phyloP scores from a whole-genome alignment of 2,329 filamentous ascomycete species.

The Rugonectria rugulosa region DNA sequence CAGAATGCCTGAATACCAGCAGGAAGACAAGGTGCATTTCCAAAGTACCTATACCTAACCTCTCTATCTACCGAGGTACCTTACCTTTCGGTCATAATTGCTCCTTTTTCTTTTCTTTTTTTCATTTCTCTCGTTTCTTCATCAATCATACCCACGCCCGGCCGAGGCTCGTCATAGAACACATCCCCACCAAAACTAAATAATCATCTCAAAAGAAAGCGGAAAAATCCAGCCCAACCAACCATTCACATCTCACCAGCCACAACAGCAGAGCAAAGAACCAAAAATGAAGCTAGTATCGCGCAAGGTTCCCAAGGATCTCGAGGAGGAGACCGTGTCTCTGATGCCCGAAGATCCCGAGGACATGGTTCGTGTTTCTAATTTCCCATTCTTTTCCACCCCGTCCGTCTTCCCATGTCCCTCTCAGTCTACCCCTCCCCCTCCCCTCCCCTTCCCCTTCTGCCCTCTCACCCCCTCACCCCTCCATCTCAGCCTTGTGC shows the following conservation, averaged over 20 bases:
- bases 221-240: background rate
- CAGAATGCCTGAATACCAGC: too few relatives aligned
- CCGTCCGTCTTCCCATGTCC: conserved; percentile 21
- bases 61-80: too few relatives aligned
- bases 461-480: conserved; percentile 23
- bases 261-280: too few relatives aligned
- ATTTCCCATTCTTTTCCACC: conserved; percentile 20
- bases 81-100: background rate
- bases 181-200: background rate
- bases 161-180: background rate
- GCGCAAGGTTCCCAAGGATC: conserved; percentile 46
- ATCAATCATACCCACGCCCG: background rate
- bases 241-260: conserved; percentile 25
- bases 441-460: conserved; percentile 9
- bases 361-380: conserved; percentile 53
- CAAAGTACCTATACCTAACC: too few relatives aligned
- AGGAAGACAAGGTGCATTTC: too few relatives aligned
- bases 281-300: conserved; percentile 50
- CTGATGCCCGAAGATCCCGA: conserved; percentile 55
- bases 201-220: background rate
- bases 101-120: background rate
- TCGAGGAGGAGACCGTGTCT: conserved; percentile 51
- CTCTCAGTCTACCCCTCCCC: conserved; percentile 19
- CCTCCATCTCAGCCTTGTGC: conserved; percentile 9
- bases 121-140: background rate